Conservation (phyloP, 1,139 yeast genomes). For the Sugiyamaella sp. region DNA sequence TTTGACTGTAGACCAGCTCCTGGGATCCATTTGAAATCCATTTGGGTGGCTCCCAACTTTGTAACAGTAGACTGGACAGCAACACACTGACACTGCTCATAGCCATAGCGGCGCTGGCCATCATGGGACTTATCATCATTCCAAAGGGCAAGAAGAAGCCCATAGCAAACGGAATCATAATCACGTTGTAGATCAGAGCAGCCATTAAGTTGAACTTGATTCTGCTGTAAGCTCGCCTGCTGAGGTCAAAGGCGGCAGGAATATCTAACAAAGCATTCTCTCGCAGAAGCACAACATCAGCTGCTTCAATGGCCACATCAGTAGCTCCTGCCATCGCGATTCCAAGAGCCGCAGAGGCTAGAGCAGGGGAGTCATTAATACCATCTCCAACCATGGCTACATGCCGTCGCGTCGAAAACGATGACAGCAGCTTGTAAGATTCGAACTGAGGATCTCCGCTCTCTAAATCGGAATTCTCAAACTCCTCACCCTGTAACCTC, state of each 20-base stretch:
- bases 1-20: conserved; percentile 5
- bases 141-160: conserved; percentile 83
- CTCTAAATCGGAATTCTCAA: conserved; percentile 22
- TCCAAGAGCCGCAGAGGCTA: conserved; percentile 86
- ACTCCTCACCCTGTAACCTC: conserved; percentile 52
- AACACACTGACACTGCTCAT: conserved; percentile 89
- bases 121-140: conserved; percentile 83
- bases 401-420: conserved; percentile 21
- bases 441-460: background rate
- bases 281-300: conserved; percentile 75
- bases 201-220: conserved; percentile 82
- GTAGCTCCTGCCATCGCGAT: conserved; percentile 92
- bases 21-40: conserved; percentile 21
- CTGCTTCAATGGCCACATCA: conserved; percentile 94
- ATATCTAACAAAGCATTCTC: conserved; percentile 61
- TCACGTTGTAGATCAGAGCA: conserved; percentile 81
- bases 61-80: conserved; percentile 68
- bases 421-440: conserved; percentile 1
- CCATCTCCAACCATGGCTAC: conserved; percentile 97
- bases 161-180: conserved; percentile 97
- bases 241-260: conserved; percentile 70
- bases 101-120: conserved; percentile 90
- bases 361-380: conserved; percentile 93
- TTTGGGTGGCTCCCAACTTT: conserved; percentile 44
- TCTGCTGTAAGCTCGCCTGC: conserved; percentile 68